Base-by-base conservation (phyloP, 345 rosid species). In the Pugionium dolabratum region DNA sequence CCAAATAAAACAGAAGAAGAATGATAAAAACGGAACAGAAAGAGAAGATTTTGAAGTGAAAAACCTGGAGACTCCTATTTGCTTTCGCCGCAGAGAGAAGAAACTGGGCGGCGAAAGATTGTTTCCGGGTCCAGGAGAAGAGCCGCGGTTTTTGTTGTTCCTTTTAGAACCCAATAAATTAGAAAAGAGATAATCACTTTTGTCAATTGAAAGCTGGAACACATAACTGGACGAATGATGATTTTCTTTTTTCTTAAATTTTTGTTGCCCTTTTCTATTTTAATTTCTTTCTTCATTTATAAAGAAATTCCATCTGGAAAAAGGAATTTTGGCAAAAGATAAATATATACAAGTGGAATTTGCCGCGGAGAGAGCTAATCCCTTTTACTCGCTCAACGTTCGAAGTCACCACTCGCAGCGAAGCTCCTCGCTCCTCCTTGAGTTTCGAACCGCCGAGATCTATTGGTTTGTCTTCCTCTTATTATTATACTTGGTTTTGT, bases 181-280 rank as follows among this genome's bases (percentile, higher is more conserved):
- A 72, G 66, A n/a, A 65, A 58, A 58, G 35, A 30, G 67, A 72
- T 66, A 66, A 72, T 59, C 62, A 72, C 64, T 26, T 54, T 48
- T 63, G 32, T 37, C 2, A 39, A 47, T 54, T 27, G 40, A 50
- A 27, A 70, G 62, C 62, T 37, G 68, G 48, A 45, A 42, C 42
- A 62, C 61, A 44, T 7, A 26, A 33, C 18, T 18, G n/a, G n/a
- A 40, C 4, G 42, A 39, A 7, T 1, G 18, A 32, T 3, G 18
- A 50, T 48, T 7, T 5, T 35, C 1, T 42, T 8, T 28, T 7
- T 18, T 11, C 0, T 9, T 2, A 4, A 55, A 2, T 30, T n/a
- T 71, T 46, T 63, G 31, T 70, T 18, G 18, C 18, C 55, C n/a
- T 42, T 43, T 51, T 8, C 34, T 43, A 29, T 29, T 64, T 52